Evolutionary conservation across 768 basidiomycete species (phyloP).

Genomic region (Cyclocybe aegerita): DNA sequence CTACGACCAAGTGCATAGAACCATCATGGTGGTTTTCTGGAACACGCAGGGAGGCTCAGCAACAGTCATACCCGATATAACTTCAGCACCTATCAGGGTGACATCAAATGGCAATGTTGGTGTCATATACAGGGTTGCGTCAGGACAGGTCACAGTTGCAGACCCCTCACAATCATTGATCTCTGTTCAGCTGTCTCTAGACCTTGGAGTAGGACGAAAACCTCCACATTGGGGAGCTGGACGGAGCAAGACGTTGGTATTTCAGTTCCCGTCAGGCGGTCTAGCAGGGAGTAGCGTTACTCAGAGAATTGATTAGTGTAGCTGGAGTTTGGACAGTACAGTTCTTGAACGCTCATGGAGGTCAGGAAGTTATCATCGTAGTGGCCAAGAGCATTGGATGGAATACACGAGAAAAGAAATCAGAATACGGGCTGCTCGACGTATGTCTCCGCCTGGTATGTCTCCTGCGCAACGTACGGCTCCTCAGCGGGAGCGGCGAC

Average conservation of each 20-base stretch:
- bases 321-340: background rate
- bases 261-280: constrained; percentile 47
- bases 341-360: constrained; percentile 1
- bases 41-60: constrained; percentile 41
- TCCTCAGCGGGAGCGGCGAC: constrained; percentile 54
- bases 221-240: constrained; percentile 25
- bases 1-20: constrained; percentile 39
- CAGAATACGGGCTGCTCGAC: constrained; percentile 61
- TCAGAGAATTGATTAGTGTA: constrained; percentile 12
- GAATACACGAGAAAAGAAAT: constrained; percentile 21
- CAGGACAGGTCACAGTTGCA: constrained; percentile 51
- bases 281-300: constrained; percentile 49
- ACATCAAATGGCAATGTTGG: constrained; percentile 40
- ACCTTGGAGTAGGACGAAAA: constrained; percentile 20
- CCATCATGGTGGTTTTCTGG: constrained; percentile 60
- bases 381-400: constrained; percentile 7
- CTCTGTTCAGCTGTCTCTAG: constrained; percentile 35
- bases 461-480: constrained; percentile 41
- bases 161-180: constrained; percentile 62
- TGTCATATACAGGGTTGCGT: constrained; percentile 40
- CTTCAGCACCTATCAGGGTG: constrained; percentile 27
- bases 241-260: constrained; percentile 26
- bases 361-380: constrained; percentile 8
- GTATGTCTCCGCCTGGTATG: constrained; percentile 39
- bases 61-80: constrained; percentile 27